Evolutionary conservation across 176 grass and related monocot species (phyloP).

Genomic region (Raddia distichophylla): DNA sequence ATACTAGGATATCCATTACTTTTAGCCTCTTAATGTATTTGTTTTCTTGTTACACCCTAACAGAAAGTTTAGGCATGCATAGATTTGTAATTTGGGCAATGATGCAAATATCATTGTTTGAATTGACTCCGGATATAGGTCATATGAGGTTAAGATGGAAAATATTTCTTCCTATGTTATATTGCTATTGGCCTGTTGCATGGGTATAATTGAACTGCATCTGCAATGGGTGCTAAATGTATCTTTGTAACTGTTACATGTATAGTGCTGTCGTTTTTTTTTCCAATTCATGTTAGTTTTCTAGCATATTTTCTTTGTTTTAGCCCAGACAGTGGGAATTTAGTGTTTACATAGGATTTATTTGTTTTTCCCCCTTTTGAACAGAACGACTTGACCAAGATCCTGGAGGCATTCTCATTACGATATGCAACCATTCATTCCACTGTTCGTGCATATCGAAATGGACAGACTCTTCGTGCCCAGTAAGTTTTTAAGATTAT

Average conservation of each 20-base stretch:
- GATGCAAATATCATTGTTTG: neutral
- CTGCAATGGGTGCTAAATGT: neutral
- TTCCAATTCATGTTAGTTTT: neutral
- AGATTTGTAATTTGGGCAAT: neutral
- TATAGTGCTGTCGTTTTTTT: neutral
- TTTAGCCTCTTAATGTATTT: conserved; percentile 10
- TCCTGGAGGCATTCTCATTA: conserved; percentile 84
- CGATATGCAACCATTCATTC: conserved; percentile 97
- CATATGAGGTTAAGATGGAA: neutral
- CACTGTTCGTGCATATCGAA: conserved; percentile 97
- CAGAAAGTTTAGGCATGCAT: neutral
- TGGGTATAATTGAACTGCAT: neutral
- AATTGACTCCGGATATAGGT: neutral
- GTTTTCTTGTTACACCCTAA: neutral
- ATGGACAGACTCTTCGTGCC: conserved; percentile 96
- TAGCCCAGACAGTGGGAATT: conserved; percentile 9
- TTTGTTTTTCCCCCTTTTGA: conserved; percentile 6
- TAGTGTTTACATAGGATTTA: conserved; percentile 23
- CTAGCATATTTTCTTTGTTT: conserved; percentile 16
- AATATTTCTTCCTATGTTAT: conserved; percentile 4
- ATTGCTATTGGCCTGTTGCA: neutral
- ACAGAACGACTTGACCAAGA: conserved; percentile 95
- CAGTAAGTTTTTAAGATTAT: conserved; percentile 62
- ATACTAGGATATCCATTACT: neutral
- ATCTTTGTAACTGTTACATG: conserved; percentile 15